Conservation (phyloP, 1,139 yeast species). For the Suhomyces atakaporum region DNA sequence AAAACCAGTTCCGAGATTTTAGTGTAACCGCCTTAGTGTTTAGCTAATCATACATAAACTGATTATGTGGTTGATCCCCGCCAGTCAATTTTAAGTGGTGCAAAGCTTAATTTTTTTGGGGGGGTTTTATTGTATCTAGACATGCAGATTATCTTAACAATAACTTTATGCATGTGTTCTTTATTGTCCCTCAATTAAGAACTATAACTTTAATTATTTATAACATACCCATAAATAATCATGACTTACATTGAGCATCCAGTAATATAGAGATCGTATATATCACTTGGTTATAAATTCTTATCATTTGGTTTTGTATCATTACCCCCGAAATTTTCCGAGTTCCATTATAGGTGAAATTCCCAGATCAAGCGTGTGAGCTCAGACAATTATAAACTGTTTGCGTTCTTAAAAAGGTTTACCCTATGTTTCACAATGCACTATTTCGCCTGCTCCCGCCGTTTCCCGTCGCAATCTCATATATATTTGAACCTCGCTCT, state of each 20-base stretch:
- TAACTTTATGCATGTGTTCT: not conserved
- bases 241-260: no score
- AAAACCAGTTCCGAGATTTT: no score
- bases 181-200: not conserved
- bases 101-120: no score
- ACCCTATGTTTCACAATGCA: not conserved
- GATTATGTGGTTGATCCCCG: not conserved
- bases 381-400: not conserved
- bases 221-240: not conserved
- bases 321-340: no score
- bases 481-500: not conserved
- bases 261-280: no score
- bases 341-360: no score
- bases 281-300: no score
- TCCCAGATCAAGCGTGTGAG: not conserved
- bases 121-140: not conserved
- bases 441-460: not conserved
- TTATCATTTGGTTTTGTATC: no score
- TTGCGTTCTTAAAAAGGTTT: not conserved
- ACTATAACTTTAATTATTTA: not conserved
- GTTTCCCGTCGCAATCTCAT: not conserved
- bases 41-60: no score
- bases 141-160: not conserved
- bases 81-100: no score
- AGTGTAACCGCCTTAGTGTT: no score